Conservation (phyloP, 2,329 filamentous ascomycete genomes). For the Paecilomyces formosus region DNA sequence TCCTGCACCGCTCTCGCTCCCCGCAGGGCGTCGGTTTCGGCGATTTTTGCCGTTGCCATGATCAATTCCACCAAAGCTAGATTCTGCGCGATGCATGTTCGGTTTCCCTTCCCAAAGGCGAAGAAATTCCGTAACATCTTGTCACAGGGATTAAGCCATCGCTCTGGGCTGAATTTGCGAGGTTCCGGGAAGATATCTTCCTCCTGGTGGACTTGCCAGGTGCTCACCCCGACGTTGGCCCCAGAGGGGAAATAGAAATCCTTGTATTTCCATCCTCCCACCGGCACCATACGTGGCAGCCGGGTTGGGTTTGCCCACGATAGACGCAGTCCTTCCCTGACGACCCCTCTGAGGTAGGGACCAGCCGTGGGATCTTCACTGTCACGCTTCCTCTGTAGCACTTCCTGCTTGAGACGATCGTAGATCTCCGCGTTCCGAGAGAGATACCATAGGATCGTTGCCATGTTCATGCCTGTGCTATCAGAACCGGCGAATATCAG, state of each 20-base stretch:
- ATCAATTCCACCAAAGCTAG: slow-evolving; percentile 40
- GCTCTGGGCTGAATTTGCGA: slow-evolving; percentile 38
- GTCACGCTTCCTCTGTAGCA: slow-evolving; percentile 16
- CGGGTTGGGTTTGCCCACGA: slow-evolving; percentile 46
- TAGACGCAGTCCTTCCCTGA: slow-evolving; percentile 45
- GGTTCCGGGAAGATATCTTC: slow-evolving; percentile 37
- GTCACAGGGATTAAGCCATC: slow-evolving; percentile 36
- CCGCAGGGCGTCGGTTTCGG: slow-evolving; percentile 35
- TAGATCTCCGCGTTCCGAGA: slow-evolving; percentile 35
- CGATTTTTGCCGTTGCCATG: slow-evolving; percentile 36
- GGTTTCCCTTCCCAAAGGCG: slow-evolving; percentile 42
- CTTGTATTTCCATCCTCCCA: slow-evolving; percentile 28
- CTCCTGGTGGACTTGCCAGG: slow-evolving; percentile 42
- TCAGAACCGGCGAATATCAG: slow-evolving; percentile 50
- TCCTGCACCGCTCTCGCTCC: slow-evolving; percentile 36
- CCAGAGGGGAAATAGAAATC: slow-evolving; percentile 34
- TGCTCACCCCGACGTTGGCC: slow-evolving; percentile 39
- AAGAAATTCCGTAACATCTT: slow-evolving; percentile 40
- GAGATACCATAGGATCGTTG: slow-evolving; percentile 41
- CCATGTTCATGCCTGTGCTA: slow-evolving; percentile 45
- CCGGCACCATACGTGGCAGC: slow-evolving; percentile 42
- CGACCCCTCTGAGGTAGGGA: slow-evolving; percentile 41
- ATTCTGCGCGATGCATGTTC: slow-evolving; percentile 46
- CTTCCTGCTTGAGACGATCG: slow-evolving; percentile 25
- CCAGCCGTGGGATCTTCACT: slow-evolving; percentile 20